Conservation (phyloP, 371 early-diverging fungal genomes). For the Neoconidiobolus thromboides region DNA sequence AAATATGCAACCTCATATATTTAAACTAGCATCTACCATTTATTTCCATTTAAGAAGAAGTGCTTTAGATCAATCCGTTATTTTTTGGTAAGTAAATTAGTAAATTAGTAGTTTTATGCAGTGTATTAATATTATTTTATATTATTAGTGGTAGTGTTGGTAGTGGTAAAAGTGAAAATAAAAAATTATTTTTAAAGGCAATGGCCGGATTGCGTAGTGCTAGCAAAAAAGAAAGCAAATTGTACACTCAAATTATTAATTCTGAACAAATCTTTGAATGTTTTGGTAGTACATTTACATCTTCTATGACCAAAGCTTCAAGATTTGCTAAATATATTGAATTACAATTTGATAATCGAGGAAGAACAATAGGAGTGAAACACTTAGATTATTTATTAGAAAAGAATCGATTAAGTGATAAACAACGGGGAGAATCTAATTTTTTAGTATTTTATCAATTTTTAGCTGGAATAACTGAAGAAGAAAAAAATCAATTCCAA, state of each 20-base stretch:
- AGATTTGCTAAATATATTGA: conserved; percentile 77
- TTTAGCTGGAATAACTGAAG: conserved; percentile 30
- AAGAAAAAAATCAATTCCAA: conserved; percentile 26
- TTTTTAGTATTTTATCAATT: conserved; percentile 87
- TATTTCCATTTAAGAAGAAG: conserved; percentile 66
- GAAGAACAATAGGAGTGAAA: conserved; percentile 74
- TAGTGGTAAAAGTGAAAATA: conserved; percentile 67
- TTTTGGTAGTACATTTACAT: conserved; percentile 68
- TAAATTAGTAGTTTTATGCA: background rate
- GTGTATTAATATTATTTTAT: background rate
- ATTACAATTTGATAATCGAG: conserved; percentile 72
- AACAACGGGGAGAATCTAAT: conserved; percentile 42
- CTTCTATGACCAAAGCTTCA: conserved; percentile 57
- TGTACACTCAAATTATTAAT: conserved; percentile 52
- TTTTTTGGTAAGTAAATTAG: conserved; percentile 31
- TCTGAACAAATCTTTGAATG: conserved; percentile 52
- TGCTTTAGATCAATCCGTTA: conserved; percentile 62
- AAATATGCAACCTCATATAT: conserved; percentile 27
- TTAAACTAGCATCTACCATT: conserved; percentile 36
- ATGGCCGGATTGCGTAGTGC: conserved; percentile 43
- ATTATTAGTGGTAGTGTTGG: conserved; percentile 68
- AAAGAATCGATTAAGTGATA: conserved; percentile 44
- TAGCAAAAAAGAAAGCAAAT: conserved; percentile 60
- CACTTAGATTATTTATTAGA: conserved; percentile 84
- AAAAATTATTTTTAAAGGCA: conserved; percentile 34